These are phyloP conservation scores for Diplodia corticola DNA, from an alignment of 2,329 filamentous ascomycete genomes.

Conservation along the genomic window DNA sequence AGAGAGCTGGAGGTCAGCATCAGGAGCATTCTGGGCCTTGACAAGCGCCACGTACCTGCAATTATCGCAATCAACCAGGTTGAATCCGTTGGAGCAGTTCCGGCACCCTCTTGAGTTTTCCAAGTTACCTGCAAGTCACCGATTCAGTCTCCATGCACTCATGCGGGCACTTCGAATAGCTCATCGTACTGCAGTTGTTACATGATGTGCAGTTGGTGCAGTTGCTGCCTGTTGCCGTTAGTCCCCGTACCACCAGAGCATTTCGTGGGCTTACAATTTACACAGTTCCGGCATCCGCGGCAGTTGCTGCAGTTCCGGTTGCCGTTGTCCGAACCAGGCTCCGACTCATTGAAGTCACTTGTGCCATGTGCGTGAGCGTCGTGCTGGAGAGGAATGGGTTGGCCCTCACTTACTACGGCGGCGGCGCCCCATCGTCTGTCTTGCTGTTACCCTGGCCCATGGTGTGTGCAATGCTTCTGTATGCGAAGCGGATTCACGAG, in stretches of 20 bases:
- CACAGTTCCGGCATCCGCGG: neutral
- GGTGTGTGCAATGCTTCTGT: neutral
- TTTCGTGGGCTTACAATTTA: neutral
- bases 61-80: neutral
- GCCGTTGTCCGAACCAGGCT: neutral
- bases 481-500: neutral
- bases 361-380: neutral
- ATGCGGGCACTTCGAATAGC: too few species aligned
- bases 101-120: neutral
- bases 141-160: too few species aligned
- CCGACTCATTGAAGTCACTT: neutral
- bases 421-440: neutral
- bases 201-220: neutral
- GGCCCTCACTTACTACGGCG: neutral
- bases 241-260: neutral
- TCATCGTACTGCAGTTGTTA: neutral
- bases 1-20: neutral
- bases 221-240: neutral
- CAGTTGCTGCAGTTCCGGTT: conserved; percentile 8
- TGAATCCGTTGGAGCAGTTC: conserved; percentile 3
- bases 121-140: neutral
- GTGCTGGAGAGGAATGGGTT: neutral
- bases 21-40: neutral
- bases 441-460: neutral
- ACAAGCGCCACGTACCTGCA: neutral